These are phyloP conservation scores for Candida takata DNA, from an alignment of 805 yeast species.

Conservation along the genomic window DNA sequence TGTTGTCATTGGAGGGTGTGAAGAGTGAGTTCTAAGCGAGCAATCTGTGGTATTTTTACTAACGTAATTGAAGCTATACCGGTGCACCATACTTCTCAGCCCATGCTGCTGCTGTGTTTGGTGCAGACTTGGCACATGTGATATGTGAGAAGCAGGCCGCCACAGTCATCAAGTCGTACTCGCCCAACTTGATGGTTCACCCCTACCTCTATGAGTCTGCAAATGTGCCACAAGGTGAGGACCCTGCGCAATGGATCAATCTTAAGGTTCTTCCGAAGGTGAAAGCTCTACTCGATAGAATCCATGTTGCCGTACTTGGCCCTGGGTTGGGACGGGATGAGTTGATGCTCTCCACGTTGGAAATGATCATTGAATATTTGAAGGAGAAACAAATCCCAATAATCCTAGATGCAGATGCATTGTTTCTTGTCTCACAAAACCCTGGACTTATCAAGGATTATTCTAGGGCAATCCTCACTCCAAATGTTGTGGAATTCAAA, in stretches of 20 bases:
- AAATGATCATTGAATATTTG: slow-evolving; percentile 47
- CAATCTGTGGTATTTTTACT: slow-evolving; percentile 1
- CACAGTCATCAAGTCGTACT: slow-evolving; percentile 72
- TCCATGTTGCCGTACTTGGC: slow-evolving; percentile 82
- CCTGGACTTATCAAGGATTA: slow-evolving; percentile 51
- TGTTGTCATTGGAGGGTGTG: slow-evolving; percentile 88
- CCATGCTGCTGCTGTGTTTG: slow-evolving; percentile 74
- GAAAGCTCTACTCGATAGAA: slow-evolving; percentile 46
- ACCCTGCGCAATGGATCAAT: slow-evolving; percentile 28
- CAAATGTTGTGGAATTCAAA: slow-evolving; percentile 80
- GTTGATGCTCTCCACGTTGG: slow-evolving; percentile 54
- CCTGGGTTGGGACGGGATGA: slow-evolving; percentile 91
- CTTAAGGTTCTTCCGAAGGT: slow-evolving; percentile 49
- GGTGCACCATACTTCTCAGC: slow-evolving; percentile 95
- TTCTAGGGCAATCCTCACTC: slow-evolving; percentile 67
- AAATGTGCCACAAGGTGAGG: slow-evolving; percentile 11
- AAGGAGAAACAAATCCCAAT: slow-evolving; percentile 56
- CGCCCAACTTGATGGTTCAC: slow-evolving; percentile 95
- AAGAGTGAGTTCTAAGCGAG: slow-evolving; percentile 41
- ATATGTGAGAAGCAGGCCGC: slow-evolving; percentile 82
- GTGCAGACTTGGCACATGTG: slow-evolving; percentile 84
- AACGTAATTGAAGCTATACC: slow-evolving; percentile 45
- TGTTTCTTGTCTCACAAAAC: slow-evolving; percentile 55
- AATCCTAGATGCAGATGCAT: slow-evolving; percentile 86
- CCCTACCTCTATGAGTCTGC: slow-evolving; percentile 62